These are phyloP conservation scores for Lactifluus rugatus DNA, from an alignment of 768 basidiomycete genomes.

Conservation along the genomic window DNA sequence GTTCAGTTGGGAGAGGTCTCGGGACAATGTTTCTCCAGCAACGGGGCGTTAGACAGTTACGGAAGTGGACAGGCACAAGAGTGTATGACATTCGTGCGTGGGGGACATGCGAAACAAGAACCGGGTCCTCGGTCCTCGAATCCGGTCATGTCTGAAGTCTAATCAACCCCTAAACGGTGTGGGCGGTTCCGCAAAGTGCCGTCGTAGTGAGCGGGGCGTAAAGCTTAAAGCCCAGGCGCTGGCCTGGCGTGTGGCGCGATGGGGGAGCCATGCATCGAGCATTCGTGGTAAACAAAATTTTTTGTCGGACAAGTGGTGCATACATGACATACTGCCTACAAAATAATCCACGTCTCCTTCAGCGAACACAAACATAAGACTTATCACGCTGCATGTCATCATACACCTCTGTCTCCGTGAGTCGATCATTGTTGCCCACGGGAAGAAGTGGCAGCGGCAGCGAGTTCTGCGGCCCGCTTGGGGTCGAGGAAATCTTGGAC, in stretches of 20 bases:
- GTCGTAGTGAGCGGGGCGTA: not conserved
- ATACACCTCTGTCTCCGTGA: not conserved
- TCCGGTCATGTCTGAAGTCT: constrained; percentile 33
- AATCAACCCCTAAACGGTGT: constrained; percentile 17
- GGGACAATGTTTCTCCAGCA: not conserved
- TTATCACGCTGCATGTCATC: no score
- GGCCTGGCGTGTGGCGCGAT: no score
- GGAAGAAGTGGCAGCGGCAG: not conserved
- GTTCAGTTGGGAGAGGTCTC: not conserved
- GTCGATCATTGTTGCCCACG: not conserved
- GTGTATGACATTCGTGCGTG: not conserved
- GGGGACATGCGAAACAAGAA: not conserved
- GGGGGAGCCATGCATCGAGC: no score
- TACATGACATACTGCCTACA: no score
- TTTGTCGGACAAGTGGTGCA: no score
- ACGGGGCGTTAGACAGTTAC: not conserved
- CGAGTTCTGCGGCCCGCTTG: not conserved
- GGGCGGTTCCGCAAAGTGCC: not conserved
- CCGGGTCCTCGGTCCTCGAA: constrained; percentile 23
- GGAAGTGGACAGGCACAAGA: not conserved
- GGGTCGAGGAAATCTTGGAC: constrained; percentile 10
- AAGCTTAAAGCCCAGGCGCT: no score
- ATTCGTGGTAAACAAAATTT: no score
- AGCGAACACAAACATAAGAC: no score
- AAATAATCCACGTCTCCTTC: no score